phyloP scores from a whole-genome alignment of 805 yeast genomes.

The Yamadazyma phyllophila region DNA sequence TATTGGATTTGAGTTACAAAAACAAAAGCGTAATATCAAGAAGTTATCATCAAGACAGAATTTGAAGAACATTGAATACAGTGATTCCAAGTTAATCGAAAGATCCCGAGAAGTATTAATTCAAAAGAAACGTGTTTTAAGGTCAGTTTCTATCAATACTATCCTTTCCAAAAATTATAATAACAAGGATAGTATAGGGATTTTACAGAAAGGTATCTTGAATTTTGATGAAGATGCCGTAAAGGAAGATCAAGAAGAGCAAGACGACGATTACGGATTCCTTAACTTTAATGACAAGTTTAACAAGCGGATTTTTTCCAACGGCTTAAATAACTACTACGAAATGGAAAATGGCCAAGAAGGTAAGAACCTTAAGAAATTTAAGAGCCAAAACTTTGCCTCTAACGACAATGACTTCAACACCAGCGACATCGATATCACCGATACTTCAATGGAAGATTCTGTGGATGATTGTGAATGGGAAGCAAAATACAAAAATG shows the following conservation, averaged over 20 bases:
- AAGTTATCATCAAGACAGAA: slow-evolving; percentile 39
- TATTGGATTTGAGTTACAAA: slow-evolving; percentile 56
- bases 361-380: slow-evolving; percentile 28
- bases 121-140: slow-evolving; percentile 40
- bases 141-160: slow-evolving; percentile 36
- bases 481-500: slow-evolving; percentile 6
- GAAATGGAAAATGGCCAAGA: slow-evolving; percentile 16
- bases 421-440: slow-evolving; percentile 7
- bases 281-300: slow-evolving; percentile 25
- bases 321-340: slow-evolving; percentile 26
- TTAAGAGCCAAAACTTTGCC: slow-evolving; percentile 31
- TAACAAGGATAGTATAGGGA: slow-evolving; percentile 10
- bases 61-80: slow-evolving; percentile 39
- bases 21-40: slow-evolving; percentile 42
- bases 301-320: slow-evolving; percentile 25
- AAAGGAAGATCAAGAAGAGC: slow-evolving; percentile 8
- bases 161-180: slow-evolving; percentile 20
- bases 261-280: slow-evolving; percentile 32
- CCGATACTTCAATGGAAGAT: slow-evolving; percentile 7
- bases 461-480: slow-evolving; percentile 12
- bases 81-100: slow-evolving; percentile 52
- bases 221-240: slow-evolving; percentile 16
- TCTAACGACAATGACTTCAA: not conserved
- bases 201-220: slow-evolving; percentile 17
- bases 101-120: slow-evolving; percentile 46